Percentiles rank a stretch among this genome's conserved stretches.
Evolutionary conservation across 129 eudicot species (phyloP).

Genomic region (Flaveria sonorensis): DNA sequence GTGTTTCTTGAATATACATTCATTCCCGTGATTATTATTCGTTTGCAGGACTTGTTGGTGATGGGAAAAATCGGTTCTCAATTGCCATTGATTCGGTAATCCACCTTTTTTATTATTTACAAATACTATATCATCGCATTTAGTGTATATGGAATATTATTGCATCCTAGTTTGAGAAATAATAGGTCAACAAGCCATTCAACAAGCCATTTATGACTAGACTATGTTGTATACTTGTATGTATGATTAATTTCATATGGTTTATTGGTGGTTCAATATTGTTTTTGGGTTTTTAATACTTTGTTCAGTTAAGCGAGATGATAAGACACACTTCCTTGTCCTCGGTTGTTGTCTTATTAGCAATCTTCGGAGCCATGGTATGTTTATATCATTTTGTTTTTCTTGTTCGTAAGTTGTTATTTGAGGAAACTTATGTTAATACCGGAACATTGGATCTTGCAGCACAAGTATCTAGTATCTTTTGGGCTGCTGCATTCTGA

Average conservation of each 20-base stretch:
- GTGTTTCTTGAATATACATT: slow-evolving; percentile 2
- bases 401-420: neutral
- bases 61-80: slow-evolving; percentile 67
- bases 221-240: neutral
- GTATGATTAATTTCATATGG: neutral
- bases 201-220: neutral
- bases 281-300: neutral
- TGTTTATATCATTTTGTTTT: slow-evolving; percentile 16
- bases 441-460: slow-evolving; percentile 30
- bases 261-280: neutral
- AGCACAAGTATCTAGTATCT: slow-evolving; percentile 75
- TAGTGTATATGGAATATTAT: neutral
- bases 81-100: slow-evolving; percentile 92
- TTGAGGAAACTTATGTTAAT: neutral
- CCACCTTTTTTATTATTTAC: neutral
- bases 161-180: neutral
- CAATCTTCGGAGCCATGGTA: slow-evolving; percentile 85
- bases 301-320: slow-evolving; percentile 75
- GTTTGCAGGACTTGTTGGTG: slow-evolving; percentile 65
- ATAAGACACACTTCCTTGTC: slow-evolving; percentile 64
- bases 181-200: neutral
- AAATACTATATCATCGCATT: neutral
- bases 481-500: slow-evolving; percentile 87
- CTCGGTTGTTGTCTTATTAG: slow-evolving; percentile 70
- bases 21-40: slow-evolving; percentile 18